Percentiles rank a stretch among this genome's conserved stretches.
phyloP scores from a whole-genome alignment of 2,329 filamentous ascomycete genomes.

The Ceratocystis variospora region DNA sequence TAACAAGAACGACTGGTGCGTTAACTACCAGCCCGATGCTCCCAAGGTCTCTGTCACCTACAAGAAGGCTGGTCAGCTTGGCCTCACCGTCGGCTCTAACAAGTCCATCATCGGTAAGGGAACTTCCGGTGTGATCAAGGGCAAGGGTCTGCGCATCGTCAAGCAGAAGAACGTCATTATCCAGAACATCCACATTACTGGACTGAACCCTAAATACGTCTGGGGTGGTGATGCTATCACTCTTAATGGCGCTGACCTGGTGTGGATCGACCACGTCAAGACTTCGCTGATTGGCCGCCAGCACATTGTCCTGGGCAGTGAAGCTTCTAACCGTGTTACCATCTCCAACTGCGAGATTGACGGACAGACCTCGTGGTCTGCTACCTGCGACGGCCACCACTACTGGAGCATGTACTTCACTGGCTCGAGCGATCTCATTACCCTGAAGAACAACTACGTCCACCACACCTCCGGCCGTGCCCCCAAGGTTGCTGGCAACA shows the following conservation, averaged over 20 bases:
- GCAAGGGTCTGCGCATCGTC: constrained; percentile 41
- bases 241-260: constrained; percentile 32
- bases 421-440: constrained; percentile 42
- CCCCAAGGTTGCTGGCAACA: constrained; percentile 44
- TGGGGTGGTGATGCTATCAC: constrained; percentile 48
- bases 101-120: constrained; percentile 44
- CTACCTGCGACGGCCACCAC: constrained; percentile 44
- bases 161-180: constrained; percentile 40
- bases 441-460: constrained; percentile 47
- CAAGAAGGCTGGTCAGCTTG: constrained; percentile 38
- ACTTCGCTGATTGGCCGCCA: constrained; percentile 46
- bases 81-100: constrained; percentile 41
- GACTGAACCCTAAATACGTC: constrained; percentile 43
- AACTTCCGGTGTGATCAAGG: constrained; percentile 40
- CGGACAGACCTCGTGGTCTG: constrained; percentile 39
- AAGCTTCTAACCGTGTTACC: constrained; percentile 40
- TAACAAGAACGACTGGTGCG: constrained; percentile 45
- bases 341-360: constrained; percentile 49
- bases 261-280: constrained; percentile 43
- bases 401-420: constrained; percentile 48
- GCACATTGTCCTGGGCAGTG: constrained; percentile 44
- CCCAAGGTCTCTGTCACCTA: constrained; percentile 33
- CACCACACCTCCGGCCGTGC: constrained; percentile 43
- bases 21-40: constrained; percentile 41
- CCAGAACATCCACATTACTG: constrained; percentile 43